These are phyloP conservation scores for Rhizopogon vinicolor DNA, from an alignment of 768 basidiomycete genomes.

Conservation along the genomic window DNA sequence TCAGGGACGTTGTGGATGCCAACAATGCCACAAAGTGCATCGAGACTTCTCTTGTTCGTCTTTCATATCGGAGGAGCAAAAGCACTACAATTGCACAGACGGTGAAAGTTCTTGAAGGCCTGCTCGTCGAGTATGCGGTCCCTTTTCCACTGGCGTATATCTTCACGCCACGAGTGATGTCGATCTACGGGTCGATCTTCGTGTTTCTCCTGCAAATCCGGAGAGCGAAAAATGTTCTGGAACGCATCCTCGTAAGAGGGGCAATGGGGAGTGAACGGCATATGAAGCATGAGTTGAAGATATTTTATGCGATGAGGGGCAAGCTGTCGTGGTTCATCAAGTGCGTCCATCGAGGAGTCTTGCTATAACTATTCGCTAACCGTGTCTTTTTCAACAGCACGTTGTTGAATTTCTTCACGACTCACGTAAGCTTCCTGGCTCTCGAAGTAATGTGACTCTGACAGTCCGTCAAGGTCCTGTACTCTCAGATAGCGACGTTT, in stretches of 20 bases:
- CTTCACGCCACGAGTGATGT: constrained; percentile 52
- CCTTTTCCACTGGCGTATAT: constrained; percentile 82
- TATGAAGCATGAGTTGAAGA: constrained; percentile 49
- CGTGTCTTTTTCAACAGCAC: constrained; percentile 30
- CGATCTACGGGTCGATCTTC: constrained; percentile 64
- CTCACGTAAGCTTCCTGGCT: constrained; percentile 46
- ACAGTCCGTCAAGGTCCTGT: constrained; percentile 50
- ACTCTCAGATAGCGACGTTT: constrained; percentile 56
- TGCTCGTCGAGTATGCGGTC: constrained; percentile 73
- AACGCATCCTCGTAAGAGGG: constrained; percentile 64
- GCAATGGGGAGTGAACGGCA: constrained; percentile 29
- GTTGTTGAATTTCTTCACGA: constrained; percentile 65
- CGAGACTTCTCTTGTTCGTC: constrained; percentile 62
- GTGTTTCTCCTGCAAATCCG: constrained; percentile 69
- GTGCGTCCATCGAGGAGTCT: constrained; percentile 39
- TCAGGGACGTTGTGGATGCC: constrained; percentile 59
- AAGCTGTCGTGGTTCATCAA: constrained; percentile 83
- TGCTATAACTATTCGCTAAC: background rate
- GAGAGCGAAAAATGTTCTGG: constrained; percentile 66
- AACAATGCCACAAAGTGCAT: constrained; percentile 50
- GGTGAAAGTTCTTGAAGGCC: constrained; percentile 60
- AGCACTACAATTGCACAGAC: constrained; percentile 45
- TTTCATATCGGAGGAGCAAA: constrained; percentile 57
- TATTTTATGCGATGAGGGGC: constrained; percentile 71
- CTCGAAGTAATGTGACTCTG: background rate